Evolutionary conservation across 306 rosid genomes (phyloP).

Genomic region (Quercus alba): DNA sequence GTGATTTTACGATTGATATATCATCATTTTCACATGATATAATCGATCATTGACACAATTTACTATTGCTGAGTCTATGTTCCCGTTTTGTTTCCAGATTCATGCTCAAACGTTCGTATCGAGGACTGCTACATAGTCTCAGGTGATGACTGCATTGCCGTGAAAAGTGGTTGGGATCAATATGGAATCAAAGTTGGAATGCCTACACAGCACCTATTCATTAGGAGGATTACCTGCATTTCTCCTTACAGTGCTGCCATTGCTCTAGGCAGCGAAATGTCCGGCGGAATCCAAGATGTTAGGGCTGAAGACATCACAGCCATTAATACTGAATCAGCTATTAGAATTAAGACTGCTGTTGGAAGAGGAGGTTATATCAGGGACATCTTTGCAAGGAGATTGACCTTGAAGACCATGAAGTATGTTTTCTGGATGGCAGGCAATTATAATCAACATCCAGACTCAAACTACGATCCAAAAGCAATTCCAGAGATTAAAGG

Average conservation of each 20-base stretch:
- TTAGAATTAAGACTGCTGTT: constrained; percentile 57
- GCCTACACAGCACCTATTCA: constrained; percentile 52
- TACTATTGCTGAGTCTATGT: background rate
- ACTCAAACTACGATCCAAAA: constrained; percentile 37
- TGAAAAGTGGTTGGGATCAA: constrained; percentile 73
- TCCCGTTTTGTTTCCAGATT: constrained; percentile 34
- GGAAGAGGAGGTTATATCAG: constrained; percentile 70
- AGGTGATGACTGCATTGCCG: constrained; percentile 66
- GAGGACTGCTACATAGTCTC: constrained; percentile 71
- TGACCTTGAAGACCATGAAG: constrained; percentile 50
- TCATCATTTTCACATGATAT: too few relatives aligned
- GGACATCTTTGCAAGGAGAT: constrained; percentile 49
- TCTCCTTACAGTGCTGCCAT: constrained; percentile 63
- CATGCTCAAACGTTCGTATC: constrained; percentile 41
- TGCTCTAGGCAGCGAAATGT: constrained; percentile 90
- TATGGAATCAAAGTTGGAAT: constrained; percentile 60
- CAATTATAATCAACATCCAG: constrained; percentile 52
- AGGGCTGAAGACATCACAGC: constrained; percentile 58
- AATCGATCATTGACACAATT: background rate
- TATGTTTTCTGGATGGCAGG: constrained; percentile 72
- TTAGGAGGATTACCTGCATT: constrained; percentile 53
- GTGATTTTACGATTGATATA: too few relatives aligned
- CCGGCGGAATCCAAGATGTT: constrained; percentile 72
- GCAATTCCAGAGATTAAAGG: constrained; percentile 51
- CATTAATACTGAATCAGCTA: constrained; percentile 49